Evolutionary conservation across 78 protist genomes (phyloP).

Genomic region (Dictyostelium citrinum): DNA sequence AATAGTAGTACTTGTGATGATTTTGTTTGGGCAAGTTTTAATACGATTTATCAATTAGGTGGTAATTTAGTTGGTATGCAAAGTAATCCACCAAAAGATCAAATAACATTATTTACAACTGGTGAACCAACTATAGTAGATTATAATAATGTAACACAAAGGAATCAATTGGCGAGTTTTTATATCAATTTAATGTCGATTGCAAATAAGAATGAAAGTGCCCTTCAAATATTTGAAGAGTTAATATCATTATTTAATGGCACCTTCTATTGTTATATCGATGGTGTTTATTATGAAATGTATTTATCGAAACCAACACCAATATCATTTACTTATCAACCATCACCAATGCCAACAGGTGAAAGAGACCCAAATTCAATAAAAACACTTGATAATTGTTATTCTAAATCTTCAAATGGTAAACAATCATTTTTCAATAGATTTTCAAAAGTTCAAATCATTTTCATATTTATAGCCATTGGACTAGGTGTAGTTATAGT

Average conservation of each 20-base stretch:
- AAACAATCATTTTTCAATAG: neutral
- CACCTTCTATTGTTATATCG: neutral
- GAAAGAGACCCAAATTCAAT: neutral
- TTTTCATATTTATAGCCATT: neutral
- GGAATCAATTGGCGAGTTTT: neutral
- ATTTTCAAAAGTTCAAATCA: neutral
- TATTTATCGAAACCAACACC: neutral
- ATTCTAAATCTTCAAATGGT: neutral
- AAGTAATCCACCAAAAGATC: neutral
- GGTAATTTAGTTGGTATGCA: neutral
- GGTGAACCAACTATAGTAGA: neutral
- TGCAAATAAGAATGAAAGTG: neutral
- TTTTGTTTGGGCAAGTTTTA: neutral
- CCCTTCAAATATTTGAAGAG: neutral
- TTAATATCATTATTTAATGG: neutral
- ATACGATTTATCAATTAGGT: neutral
- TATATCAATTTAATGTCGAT: neutral
- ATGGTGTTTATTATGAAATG: neutral
- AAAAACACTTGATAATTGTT: neutral
- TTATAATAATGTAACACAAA: neutral
- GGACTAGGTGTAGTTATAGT: neutral
- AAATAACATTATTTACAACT: neutral
- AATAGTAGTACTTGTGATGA: neutral
- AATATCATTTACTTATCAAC: neutral
- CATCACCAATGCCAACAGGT: constrained; percentile 48